These are phyloP conservation scores for Darksidea phi DNA, from an alignment of 495 filamentous ascomycete genomes.

Conservation along the genomic window DNA sequence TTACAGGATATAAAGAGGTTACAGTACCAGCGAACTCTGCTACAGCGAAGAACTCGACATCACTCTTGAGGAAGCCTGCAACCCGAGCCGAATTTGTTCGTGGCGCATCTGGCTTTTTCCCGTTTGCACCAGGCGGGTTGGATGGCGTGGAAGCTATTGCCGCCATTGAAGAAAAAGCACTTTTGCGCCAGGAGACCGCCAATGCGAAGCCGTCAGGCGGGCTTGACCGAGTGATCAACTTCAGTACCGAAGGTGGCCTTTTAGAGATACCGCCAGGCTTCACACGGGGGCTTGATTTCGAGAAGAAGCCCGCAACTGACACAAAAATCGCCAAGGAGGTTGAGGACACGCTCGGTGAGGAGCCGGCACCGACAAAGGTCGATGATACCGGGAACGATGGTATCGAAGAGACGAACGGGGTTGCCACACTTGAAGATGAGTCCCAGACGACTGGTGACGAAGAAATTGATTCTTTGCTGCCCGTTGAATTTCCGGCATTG, in stretches of 20 bases:
- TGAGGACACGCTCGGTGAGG: constrained; percentile 69
- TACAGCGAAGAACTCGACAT: constrained; percentile 96
- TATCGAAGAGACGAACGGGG: constrained; percentile 27
- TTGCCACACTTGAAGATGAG: constrained; percentile 34
- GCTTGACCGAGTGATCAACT: constrained; percentile 77
- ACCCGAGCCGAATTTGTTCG: constrained; percentile 87
- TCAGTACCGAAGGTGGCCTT: constrained; percentile 73
- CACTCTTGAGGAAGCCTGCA: constrained; percentile 81
- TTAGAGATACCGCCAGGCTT: constrained; percentile 84
- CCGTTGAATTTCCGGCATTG: constrained; percentile 88
- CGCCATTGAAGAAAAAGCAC: constrained; percentile 65
- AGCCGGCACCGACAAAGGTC: constrained; percentile 50
- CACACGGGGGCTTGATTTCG: constrained; percentile 71
- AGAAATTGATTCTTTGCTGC: constrained; percentile 86
- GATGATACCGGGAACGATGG: constrained; percentile 51
- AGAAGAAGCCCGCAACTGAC: constrained; percentile 58
- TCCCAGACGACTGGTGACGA: constrained; percentile 59
- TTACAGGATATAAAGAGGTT: constrained; percentile 92
- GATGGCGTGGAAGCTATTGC: constrained; percentile 83
- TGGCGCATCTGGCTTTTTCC: constrained; percentile 93
- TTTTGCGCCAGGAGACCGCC: constrained; percentile 38
- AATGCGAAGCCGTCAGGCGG: constrained; percentile 46
- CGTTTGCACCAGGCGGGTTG: constrained; percentile 88
- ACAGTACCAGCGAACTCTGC: constrained; percentile 87
- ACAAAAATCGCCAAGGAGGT: constrained; percentile 66